Evolutionary conservation across 495 filamentous ascomycete genomes (phyloP), one percentile per base, ranked within the genome.

Genomic region (Hypoxylon rickii): DNA sequence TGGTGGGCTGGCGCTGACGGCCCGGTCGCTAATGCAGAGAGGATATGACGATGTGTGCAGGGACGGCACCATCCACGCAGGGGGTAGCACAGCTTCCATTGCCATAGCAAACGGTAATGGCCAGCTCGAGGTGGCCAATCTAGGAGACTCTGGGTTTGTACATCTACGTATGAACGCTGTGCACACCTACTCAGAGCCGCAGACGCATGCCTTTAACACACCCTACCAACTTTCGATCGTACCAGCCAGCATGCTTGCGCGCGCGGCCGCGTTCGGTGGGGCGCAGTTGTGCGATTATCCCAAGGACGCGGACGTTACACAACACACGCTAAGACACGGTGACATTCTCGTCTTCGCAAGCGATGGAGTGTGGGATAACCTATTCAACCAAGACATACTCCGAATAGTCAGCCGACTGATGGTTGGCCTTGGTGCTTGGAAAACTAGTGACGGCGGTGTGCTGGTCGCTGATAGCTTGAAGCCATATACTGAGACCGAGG

Each of bases 191-290:
- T 94, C 91, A 3, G 79, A 85, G 29, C 87, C 90, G 17, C 94
- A 98, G 70, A 97, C 90, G 0, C 95, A 98, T 69, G 90, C 88
- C 17, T 98, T 98, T 78, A 98, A 98, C 72, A 97, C 93, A 0
- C 94, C 94, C 2, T 97, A 87, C 71, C 94, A 98, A 72, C 83
- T 98, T 15, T 91, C 90, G 55, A 84, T 96, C 53, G 86, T 96
- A 31, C 93, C 94, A 4, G 81, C 86, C 7, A 83, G 81, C 59
- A 85, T 96, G 75, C 80, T 89, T 37, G 78, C 80, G 4, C 88
- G 92, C 61, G 84, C 88, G 12, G 82, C 81, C 16, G 77, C 87
- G 33, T 97, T 95, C 63, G 93, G 92, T 11, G 90, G 91, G n/a
- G 76, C 77, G 1, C 87, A 85, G 53, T 76, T 95, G 8, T 82